Conservation (phyloP, 352 stramenopile species). For the Phytophthora melonis region DNA sequence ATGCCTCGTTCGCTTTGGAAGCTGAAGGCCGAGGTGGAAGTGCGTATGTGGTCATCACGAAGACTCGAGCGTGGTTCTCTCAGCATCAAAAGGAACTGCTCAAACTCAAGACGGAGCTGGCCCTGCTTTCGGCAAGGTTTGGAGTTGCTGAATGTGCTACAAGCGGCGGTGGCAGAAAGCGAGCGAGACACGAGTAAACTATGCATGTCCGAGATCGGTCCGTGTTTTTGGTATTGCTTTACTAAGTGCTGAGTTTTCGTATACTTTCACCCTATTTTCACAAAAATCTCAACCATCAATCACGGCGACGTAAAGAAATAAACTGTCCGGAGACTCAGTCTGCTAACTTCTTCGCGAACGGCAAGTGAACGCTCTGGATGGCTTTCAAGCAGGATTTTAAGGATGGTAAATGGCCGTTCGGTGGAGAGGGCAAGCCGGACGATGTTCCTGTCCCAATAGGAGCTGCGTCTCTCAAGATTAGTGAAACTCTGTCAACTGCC, state of each 20-base stretch:
- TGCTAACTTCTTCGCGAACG: too few species aligned
- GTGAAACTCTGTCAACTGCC: neutral
- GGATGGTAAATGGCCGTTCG: slow-evolving; percentile 1
- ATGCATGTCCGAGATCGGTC: neutral
- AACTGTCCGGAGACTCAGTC: too few species aligned
- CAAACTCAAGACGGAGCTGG: neutral
- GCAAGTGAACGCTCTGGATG: too few species aligned
- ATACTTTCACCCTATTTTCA: too few species aligned
- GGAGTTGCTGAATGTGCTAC: neutral
- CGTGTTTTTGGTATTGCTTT: too few species aligned
- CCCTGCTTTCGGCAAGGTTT: neutral
- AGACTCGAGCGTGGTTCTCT: neutral
- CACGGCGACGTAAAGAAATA: too few species aligned
- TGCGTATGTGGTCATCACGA: neutral
- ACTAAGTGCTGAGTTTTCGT: too few species aligned
- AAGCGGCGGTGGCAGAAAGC: neutral
- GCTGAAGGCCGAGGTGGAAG: neutral
- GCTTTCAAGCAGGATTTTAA: neutral
- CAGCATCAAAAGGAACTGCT: neutral
- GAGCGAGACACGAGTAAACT: slow-evolving; percentile 1
- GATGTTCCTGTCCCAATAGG: neutral
- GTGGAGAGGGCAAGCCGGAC: neutral
- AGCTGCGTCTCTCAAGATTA: slow-evolving; percentile 3
- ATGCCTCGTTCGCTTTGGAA: neutral
- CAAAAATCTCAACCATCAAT: too few species aligned